phyloP scores from a whole-genome alignment of 2,329 filamentous ascomycete species.

The Colletotrichum trifolii region DNA sequence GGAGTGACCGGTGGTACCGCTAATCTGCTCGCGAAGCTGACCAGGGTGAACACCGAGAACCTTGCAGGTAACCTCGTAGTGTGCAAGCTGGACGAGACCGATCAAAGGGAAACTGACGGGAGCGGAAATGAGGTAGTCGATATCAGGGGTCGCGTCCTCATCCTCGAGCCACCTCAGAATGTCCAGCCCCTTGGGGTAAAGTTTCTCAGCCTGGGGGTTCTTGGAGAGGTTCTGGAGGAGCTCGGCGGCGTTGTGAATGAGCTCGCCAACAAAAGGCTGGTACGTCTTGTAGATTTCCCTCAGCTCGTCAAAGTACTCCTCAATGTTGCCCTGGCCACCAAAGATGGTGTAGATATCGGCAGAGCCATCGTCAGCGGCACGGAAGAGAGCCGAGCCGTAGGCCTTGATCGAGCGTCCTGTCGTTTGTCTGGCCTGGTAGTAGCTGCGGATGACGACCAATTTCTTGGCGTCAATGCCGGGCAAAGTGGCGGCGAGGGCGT shows the following conservation, averaged over 20 bases:
- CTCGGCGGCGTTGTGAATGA: slow-evolving; percentile 83
- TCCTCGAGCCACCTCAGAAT: slow-evolving; percentile 93
- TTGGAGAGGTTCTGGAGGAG: slow-evolving; percentile 87
- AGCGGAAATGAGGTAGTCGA: slow-evolving; percentile 92
- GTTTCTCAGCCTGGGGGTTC: slow-evolving; percentile 89
- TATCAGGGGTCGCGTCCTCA: slow-evolving; percentile 88
- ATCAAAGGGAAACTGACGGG: slow-evolving; percentile 97
- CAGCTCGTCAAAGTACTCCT: slow-evolving; percentile 99
- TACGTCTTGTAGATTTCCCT: slow-evolving; percentile 93
- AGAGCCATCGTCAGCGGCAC: slow-evolving; percentile 85
- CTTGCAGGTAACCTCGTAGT: slow-evolving; percentile 95
- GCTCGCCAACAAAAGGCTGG: slow-evolving; percentile 87
- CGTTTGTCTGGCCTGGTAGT: slow-evolving; percentile 89
- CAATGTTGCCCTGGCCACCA: slow-evolving; percentile 97
- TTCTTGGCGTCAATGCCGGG: slow-evolving; percentile 96
- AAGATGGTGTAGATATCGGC: slow-evolving; percentile 94
- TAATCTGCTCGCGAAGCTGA: slow-evolving; percentile 84
- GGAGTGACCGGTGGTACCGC: slow-evolving; percentile 93
- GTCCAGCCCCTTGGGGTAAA: slow-evolving; percentile 97
- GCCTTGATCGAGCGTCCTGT: slow-evolving; percentile 87
- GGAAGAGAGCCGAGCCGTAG: slow-evolving; percentile 92
- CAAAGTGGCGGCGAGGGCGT: slow-evolving; percentile 85
- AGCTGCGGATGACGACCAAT: slow-evolving; percentile 86
- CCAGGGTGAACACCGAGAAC: slow-evolving; percentile 90
- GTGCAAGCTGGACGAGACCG: slow-evolving; percentile 92